A percentile compares a stretch with the other conserved stretches of the same genome.
phyloP scores from a whole-genome alignment of 1,284 basidiomycete species.

The Mixia osmundae region DNA sequence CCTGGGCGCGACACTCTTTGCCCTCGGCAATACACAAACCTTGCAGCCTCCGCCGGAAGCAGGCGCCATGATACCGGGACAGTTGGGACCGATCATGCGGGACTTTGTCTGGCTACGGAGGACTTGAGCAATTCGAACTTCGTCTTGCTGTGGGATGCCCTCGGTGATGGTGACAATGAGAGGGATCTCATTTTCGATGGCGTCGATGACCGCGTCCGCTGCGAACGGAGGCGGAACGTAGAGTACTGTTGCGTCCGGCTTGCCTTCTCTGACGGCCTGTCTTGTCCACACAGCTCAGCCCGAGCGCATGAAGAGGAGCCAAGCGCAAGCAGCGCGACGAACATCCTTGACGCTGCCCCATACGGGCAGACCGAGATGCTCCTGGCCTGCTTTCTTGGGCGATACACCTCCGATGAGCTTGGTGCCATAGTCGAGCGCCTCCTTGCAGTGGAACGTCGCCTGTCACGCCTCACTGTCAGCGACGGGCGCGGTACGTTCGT shows the following conservation, averaged over 20 bases:
- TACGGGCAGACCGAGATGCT: slow-evolving; percentile 82
- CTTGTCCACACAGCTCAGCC: background rate
- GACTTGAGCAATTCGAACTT: slow-evolving; percentile 72
- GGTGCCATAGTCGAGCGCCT: slow-evolving; percentile 85
- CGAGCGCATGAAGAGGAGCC: background rate
- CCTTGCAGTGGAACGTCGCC: slow-evolving; percentile 93
- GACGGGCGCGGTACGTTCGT: background rate
- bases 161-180: slow-evolving; percentile 94
- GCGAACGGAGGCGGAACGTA: slow-evolving; percentile 85
- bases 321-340: slow-evolving; percentile 6
- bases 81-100: slow-evolving; percentile 66
- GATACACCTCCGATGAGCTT: slow-evolving; percentile 95
- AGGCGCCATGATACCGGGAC: slow-evolving; percentile 93
- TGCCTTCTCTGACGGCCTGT: slow-evolving; percentile 55
- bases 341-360: slow-evolving; percentile 85
- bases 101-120: slow-evolving; percentile 84
- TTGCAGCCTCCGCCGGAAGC: slow-evolving; percentile 50
- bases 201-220: slow-evolving; percentile 87
- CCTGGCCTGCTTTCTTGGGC: slow-evolving; percentile 90
- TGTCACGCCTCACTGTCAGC: slow-evolving; percentile 20
- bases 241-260: slow-evolving; percentile 78
- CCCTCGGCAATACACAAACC: too few relatives aligned
- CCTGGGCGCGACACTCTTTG: too few relatives aligned
- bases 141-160: slow-evolving; percentile 86
- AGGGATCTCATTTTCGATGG: slow-evolving; percentile 88